Conservation (phyloP, 2,329 filamentous ascomycete species). For the Colletotrichum navitas region DNA sequence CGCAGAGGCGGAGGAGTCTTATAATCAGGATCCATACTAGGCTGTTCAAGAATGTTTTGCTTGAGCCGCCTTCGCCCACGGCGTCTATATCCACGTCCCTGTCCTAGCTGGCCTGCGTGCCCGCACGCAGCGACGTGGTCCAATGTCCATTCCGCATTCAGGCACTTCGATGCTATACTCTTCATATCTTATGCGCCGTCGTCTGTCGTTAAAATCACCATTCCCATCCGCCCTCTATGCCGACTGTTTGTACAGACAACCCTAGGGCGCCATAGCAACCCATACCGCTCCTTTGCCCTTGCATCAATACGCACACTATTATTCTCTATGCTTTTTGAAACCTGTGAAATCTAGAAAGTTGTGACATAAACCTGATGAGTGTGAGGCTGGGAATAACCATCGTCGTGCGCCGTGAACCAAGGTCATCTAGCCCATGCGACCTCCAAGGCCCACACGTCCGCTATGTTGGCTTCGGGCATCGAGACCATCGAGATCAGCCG, state of each 20-base stretch:
- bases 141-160: background rate
- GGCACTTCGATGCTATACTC: background rate
- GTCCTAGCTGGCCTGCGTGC: background rate
- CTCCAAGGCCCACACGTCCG: constrained; percentile 41
- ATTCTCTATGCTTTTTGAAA: background rate
- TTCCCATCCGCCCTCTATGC: background rate
- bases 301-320: background rate
- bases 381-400: too few relatives aligned
- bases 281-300: background rate
- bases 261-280: background rate
- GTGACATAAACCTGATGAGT: background rate
- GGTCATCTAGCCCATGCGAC: constrained; percentile 12
- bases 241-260: background rate
- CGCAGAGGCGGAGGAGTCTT: constrained; percentile 44
- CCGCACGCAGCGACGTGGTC: background rate
- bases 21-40: constrained; percentile 42
- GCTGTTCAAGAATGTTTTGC: background rate
- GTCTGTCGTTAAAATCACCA: background rate
- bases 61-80: background rate
- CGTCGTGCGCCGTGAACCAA: background rate
- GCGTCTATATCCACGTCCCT: too few relatives aligned
- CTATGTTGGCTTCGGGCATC: constrained; percentile 45
- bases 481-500: constrained; percentile 44
- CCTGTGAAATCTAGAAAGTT: background rate
- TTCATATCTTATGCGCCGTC: background rate